Conservation (phyloP, 176 grass and related monocot genomes). For the Tuctoria greenei region DNA sequence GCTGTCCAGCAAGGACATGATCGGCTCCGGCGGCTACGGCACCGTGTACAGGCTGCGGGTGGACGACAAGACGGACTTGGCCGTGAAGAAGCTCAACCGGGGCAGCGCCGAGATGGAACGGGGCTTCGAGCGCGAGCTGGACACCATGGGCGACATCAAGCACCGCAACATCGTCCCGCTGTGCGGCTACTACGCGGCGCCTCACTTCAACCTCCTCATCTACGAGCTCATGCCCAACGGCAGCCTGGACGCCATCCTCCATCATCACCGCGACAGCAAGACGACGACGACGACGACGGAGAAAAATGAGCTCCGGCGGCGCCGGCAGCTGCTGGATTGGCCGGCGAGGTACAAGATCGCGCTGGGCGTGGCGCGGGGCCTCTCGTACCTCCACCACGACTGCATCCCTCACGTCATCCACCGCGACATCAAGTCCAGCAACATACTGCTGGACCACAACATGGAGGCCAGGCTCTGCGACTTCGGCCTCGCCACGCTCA, state of each 20-base stretch:
- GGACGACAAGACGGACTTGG: conserved; percentile 48
- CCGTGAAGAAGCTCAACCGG: conserved; percentile 68
- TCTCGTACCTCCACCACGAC: conserved; percentile 81
- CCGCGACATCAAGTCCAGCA: conserved; percentile 87
- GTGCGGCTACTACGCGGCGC: conserved; percentile 65
- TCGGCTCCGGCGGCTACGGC: conserved; percentile 67
- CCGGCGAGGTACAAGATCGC: conserved; percentile 50
- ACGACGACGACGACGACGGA: no score
- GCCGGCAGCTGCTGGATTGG: conserved; percentile 31
- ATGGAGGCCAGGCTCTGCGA: conserved; percentile 78
- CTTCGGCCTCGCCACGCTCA: conserved; percentile 77
- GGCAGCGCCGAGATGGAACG: conserved; percentile 56
- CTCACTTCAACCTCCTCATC: conserved; percentile 80
- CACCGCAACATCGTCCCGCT: conserved; percentile 73
- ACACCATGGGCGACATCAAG: conserved; percentile 85
- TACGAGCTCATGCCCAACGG: conserved; percentile 90
- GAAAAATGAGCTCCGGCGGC: no score
- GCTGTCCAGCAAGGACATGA: conserved; percentile 70
- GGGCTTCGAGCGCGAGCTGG: conserved; percentile 77
- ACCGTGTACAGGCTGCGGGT: conserved; percentile 64
- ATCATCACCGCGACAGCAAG: no score
- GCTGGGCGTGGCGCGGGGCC: conserved; percentile 56
- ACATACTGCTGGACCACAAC: conserved; percentile 75
- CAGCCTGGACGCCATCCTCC: conserved; percentile 61
- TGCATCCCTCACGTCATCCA: conserved; percentile 76